Percentiles rank a stretch among this genome's conserved stretches.
Conservation (phyloP, 2,329 filamentous ascomycete genomes). For the Exserohilum rostratum region DNA sequence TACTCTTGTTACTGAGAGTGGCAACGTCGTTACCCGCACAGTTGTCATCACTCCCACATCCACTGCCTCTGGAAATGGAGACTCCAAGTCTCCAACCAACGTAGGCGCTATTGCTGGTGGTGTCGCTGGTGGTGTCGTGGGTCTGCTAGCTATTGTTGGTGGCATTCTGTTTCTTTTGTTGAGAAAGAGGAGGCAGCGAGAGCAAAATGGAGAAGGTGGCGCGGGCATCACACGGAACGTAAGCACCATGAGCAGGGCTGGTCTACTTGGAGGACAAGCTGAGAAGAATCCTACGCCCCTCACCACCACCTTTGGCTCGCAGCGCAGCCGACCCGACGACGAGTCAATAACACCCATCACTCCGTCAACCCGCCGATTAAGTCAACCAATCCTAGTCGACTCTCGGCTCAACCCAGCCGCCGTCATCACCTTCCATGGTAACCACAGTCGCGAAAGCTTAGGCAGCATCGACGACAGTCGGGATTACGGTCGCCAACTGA, state of each 20-base stretch:
- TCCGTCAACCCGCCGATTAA: slow-evolving; percentile 47
- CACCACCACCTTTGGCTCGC: slow-evolving; percentile 35
- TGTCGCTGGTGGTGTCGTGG: slow-evolving; percentile 51
- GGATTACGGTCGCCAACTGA: slow-evolving; percentile 56
- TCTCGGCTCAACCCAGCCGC: slow-evolving; percentile 57
- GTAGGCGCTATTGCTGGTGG: slow-evolving; percentile 55
- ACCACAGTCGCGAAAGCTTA: slow-evolving; percentile 54
- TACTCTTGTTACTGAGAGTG: slow-evolving; percentile 52
- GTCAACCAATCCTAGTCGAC: slow-evolving; percentile 55
- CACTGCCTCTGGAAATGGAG: slow-evolving; percentile 17
- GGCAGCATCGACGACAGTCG: slow-evolving; percentile 55
- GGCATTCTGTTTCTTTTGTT: slow-evolving; percentile 50
- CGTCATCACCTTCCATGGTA: slow-evolving; percentile 53
- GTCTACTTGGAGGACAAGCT: slow-evolving; percentile 45
- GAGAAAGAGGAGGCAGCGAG: slow-evolving; percentile 36
- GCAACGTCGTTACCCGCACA: slow-evolving; percentile 52
- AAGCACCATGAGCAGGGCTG: slow-evolving; percentile 57
- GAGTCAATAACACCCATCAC: slow-evolving; percentile 46
- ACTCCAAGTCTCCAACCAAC: slow-evolving; percentile 28
- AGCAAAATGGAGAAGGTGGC: slow-evolving; percentile 24
- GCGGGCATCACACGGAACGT: slow-evolving; percentile 49
- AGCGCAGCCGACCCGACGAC: slow-evolving; percentile 36
- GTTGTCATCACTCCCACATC: slow-evolving; percentile 48
- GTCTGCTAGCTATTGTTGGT: slow-evolving; percentile 45
- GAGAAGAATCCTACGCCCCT: slow-evolving; percentile 38